Evolutionary conservation across 1,284 basidiomycete species (phyloP), one percentile per base, ranked within the genome.

Genomic region (Pholiota adiposa): DNA sequence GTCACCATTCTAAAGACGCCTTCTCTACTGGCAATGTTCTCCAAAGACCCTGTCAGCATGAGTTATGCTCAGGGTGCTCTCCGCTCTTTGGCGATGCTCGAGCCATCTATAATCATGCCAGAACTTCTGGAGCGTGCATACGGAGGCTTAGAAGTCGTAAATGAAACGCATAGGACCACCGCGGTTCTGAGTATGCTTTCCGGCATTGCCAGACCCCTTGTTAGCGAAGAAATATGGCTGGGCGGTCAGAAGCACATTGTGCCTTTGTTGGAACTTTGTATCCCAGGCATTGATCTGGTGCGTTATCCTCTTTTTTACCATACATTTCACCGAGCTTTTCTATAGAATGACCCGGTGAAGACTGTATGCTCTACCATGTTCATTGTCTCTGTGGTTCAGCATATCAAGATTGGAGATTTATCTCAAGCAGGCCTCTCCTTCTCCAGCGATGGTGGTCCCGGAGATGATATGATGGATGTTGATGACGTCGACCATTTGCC

Each of bases 21-120:
- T 8, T 92, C 94, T 1, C 79, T 99, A 34, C 84, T 98, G 12
- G 88, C 94, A 21, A 97, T 99, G 90, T 99, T 99, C 76, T 90
- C 94, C 53, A 98, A 98, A 75, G 93, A 93, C 65, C 76, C 85
- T 1, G 68, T 87, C 3, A 84, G 86, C 29, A 85, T 88, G 69
- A 82, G 82, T 36, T 88, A 84, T 70, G 85, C 91, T 6, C 90
- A 93, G 70, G 83, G 83, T 21, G 82, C 90, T 14, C 77, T 95
- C 51, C 89, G 90, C 61, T 81, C 83, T 25, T 80, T 96, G 77
- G 87, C 92, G 1, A 78, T 92, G 57, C 82, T 99, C 4, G 94
- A 97, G 69, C 95, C 97, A 0, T 82, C 85, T 23, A 78, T 98
- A 43, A 85, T 99, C 66, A 91, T 99, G 86, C 96, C 97, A 0